phyloP scores from a whole-genome alignment of 495 filamentous ascomycete genomes.

The Sporormia fimetaria region DNA sequence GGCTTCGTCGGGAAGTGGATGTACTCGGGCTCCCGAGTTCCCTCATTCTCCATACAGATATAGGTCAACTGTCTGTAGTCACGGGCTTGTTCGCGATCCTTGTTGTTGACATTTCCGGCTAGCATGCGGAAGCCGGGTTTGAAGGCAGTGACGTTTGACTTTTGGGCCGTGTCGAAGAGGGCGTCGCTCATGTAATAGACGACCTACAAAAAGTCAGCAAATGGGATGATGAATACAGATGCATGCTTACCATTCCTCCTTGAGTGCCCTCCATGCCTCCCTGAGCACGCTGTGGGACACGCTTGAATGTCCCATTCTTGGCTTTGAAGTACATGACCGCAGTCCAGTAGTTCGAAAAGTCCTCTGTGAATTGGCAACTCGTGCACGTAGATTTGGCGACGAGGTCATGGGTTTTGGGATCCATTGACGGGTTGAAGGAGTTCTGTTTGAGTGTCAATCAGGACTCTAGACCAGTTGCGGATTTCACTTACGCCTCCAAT shows the following conservation, averaged over 20 bases:
- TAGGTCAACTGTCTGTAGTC: slow-evolving; percentile 19
- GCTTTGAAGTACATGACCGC: slow-evolving; percentile 24
- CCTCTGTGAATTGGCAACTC: slow-evolving; percentile 25
- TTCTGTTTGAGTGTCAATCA: slow-evolving; percentile 11
- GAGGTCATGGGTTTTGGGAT: slow-evolving; percentile 20
- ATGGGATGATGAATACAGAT: no score
- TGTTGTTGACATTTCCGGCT: slow-evolving; percentile 17
- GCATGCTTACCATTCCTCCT: slow-evolving; percentile 22
- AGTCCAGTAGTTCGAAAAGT: slow-evolving; percentile 28
- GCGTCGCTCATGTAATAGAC: slow-evolving; percentile 24
- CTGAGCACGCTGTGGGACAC: slow-evolving; percentile 22
- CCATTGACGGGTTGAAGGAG: slow-evolving; percentile 26
- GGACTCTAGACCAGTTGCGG: not conserved
- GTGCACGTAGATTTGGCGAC: slow-evolving; percentile 21
- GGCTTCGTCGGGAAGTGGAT: slow-evolving; percentile 20
- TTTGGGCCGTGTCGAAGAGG: slow-evolving; percentile 17
- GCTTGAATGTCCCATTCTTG: slow-evolving; percentile 24
- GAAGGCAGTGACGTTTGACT: slow-evolving; percentile 21
- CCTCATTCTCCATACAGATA: slow-evolving; percentile 22
- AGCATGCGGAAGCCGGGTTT: slow-evolving; percentile 28
- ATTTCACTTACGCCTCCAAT: slow-evolving; percentile 16
- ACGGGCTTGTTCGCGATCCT: slow-evolving; percentile 6
- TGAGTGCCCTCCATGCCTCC: slow-evolving; percentile 16
- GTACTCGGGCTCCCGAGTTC: slow-evolving; percentile 18
- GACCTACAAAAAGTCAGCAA: slow-evolving; percentile 3